Evolutionary conservation across 331 rosid species (phyloP).

Genomic region (Malus hybrid): DNA sequence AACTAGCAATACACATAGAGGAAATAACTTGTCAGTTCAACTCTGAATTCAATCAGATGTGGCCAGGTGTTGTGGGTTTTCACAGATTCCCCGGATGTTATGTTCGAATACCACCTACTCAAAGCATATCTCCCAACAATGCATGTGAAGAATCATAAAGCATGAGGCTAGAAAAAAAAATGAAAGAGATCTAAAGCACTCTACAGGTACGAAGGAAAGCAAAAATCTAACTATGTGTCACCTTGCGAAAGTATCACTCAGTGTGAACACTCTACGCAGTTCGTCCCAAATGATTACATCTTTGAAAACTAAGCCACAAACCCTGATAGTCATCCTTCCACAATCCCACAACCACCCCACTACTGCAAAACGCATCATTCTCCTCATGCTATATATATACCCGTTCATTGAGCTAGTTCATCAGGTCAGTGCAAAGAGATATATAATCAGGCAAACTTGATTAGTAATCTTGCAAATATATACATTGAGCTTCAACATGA

Average conservation of each 20-base stretch:
- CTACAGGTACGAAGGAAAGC: background rate
- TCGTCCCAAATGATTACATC: slow-evolving; percentile 26
- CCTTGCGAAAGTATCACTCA: background rate
- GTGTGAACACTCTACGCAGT: background rate
- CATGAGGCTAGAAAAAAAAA: background rate
- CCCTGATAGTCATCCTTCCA: slow-evolving; percentile 4
- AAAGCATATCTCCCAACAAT: background rate
- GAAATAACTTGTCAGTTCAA: too few relatives aligned
- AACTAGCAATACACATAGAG: too few relatives aligned
- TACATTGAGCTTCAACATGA: slow-evolving; percentile 15
- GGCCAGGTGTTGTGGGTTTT: background rate
- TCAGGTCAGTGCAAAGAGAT: too few relatives aligned
- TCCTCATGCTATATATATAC: background rate
- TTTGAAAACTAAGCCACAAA: slow-evolving; percentile 29
- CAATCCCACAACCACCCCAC: slow-evolving; percentile 76
- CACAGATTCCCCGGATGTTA: background rate
- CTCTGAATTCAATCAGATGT: background rate
- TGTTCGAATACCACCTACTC: background rate
- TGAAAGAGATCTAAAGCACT: background rate
- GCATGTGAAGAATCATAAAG: background rate
- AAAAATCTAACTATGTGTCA: background rate
- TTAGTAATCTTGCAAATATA: background rate
- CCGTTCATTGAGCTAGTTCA: background rate
- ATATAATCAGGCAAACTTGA: too few relatives aligned
- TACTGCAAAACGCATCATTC: slow-evolving; percentile 16